Percentiles rank a stretch among this genome's conserved stretches.
phyloP scores from a whole-genome alignment of 1,284 basidiomycete species.

The Rhodotorula glutinis region DNA sequence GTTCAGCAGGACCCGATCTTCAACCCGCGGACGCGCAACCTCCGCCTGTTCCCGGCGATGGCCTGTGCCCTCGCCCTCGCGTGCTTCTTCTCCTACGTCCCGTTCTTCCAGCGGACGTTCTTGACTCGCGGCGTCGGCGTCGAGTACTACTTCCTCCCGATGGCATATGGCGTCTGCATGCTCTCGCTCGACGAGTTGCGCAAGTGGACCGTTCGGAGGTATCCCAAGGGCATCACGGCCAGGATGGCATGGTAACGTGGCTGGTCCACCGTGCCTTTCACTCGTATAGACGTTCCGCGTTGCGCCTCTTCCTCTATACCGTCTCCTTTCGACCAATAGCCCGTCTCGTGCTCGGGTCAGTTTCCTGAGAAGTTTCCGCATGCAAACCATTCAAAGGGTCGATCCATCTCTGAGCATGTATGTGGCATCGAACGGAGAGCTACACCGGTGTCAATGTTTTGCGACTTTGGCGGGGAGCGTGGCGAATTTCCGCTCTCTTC shows the following conservation, averaged over 20 bases:
- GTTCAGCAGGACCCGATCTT: slow-evolving; percentile 53
- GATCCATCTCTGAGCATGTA: no score
- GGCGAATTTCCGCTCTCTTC: no score
- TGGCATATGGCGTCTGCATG: slow-evolving; percentile 51
- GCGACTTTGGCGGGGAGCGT: no score
- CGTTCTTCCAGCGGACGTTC: slow-evolving; percentile 56
- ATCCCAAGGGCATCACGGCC: background rate
- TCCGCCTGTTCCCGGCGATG: slow-evolving; percentile 56
- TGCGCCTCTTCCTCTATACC: no score
- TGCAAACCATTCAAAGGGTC: no score
- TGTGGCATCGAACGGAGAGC: no score
- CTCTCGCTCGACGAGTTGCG: slow-evolving; percentile 47
- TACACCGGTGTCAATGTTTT: no score
- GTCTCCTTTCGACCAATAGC: no score
- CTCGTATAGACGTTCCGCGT: no score
- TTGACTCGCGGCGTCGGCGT: slow-evolving; percentile 56
- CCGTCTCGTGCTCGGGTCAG: no score
- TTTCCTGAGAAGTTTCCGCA: no score
- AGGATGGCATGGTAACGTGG: background rate
- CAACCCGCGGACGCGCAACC: slow-evolving; percentile 48
- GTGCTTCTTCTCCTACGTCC: slow-evolving; percentile 36
- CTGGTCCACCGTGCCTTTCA: background rate
- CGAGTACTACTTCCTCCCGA: slow-evolving; percentile 56
- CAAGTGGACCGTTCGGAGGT: slow-evolving; percentile 33
- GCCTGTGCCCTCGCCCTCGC: slow-evolving; percentile 52